Base-by-base conservation (phyloP, 345 rosid species). In the Ceriops tagal region DNA sequence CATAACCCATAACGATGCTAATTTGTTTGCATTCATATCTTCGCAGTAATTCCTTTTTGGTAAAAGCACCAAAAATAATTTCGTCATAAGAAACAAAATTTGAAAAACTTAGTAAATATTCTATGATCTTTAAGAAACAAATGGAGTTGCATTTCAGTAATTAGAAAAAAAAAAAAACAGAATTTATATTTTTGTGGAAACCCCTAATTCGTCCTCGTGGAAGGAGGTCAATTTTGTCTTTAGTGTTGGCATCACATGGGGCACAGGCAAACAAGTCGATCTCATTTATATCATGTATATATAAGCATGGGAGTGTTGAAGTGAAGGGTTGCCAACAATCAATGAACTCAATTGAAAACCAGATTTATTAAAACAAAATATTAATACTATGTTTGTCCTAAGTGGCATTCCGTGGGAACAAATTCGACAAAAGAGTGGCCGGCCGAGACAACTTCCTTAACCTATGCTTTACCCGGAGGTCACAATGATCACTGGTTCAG, bases 381-480 rank as follows among this genome's bases (percentile, higher is more conserved):
- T 65, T 3, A 67, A 39, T 39, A 39, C 13, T 8, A 10, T 22
- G 22, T 80, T 81, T 82, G 80, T 83, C 82, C 70, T 66, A 58
- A 80, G 46, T 69, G 70, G 56, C 65, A 59, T 75, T 67, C 67
- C 53, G 53, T 51, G 30, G 30, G 73, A 61, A 26, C 79, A 69
- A 70, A 73, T 73, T 76, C 73, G 87, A 87, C 92, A 85, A 87
- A 35, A 70, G n/a, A 68, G 18, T 65, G 79, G 92, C 92, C 88
- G 89, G 92, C 89, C 61, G 51, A 71, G 88, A 78, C 92, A 75
- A 80, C 46, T 82, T 73, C 56, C 73, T 81, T 85, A 77, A 82
- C 87, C 82, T 87, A 80, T 68, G 75, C 83, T 64, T 72, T 56
- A 75, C 80, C 78, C 27, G 26, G 51, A 26, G 52, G 65, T 51